phyloP scores from a whole-genome alignment of 495 filamentous ascomycete genomes.

The Neurospora sp. region DNA sequence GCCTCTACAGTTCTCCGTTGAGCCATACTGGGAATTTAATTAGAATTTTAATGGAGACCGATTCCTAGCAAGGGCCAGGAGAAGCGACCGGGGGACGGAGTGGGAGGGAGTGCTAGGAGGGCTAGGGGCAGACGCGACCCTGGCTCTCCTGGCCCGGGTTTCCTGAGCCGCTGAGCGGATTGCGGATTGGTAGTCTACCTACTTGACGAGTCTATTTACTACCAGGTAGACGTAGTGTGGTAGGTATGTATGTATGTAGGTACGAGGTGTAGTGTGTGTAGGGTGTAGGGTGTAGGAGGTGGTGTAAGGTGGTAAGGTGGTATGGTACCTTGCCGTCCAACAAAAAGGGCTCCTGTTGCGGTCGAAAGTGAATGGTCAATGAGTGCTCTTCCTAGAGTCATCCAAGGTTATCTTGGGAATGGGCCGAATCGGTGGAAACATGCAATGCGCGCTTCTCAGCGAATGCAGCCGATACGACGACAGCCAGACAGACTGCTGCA shows the following conservation, averaged over 20 bases:
- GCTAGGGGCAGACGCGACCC: conserved; percentile 21
- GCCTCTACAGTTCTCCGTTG: conserved; percentile 21
- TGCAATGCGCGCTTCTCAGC: conserved; percentile 15
- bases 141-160: conserved; percentile 32
- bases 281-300: background rate
- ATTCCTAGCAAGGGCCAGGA: conserved; percentile 20
- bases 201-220: conserved; percentile 2
- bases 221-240: background rate
- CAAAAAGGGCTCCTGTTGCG: background rate
- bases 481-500: background rate
- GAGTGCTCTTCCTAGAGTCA: background rate
- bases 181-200: conserved; percentile 12
- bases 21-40: conserved; percentile 35
- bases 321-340: background rate
- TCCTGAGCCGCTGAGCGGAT: conserved; percentile 22
- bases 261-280: background rate
- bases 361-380: background rate
- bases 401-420: conserved; percentile 2
- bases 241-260: background rate
- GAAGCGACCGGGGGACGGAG: conserved; percentile 21
- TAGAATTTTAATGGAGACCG: conserved; percentile 33
- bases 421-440: conserved; percentile 15
- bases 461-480: conserved; percentile 11
- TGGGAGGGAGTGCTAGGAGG: background rate
- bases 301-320: background rate